phyloP scores from a whole-genome alignment of 2,329 filamentous ascomycete genomes.

The Diaporthe capsici region DNA sequence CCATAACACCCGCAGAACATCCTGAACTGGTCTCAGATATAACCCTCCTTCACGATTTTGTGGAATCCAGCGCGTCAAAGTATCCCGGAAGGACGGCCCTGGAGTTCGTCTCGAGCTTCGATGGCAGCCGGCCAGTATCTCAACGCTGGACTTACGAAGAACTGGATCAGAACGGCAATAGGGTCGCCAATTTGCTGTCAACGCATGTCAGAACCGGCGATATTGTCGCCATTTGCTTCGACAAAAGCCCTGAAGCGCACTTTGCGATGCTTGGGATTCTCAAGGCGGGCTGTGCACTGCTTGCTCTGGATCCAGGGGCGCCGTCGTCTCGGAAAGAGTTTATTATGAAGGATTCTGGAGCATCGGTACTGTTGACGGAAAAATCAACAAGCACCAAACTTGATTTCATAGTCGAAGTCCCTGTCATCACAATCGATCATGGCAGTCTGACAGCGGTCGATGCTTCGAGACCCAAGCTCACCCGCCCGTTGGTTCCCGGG shows the following conservation, averaged over 20 bases:
- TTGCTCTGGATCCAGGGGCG: conserved; percentile 83
- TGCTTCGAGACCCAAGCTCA: conserved; percentile 45
- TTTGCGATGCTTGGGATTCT: conserved; percentile 86
- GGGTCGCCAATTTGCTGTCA: conserved; percentile 76
- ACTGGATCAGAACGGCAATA: conserved; percentile 79
- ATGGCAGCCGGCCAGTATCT: conserved; percentile 59
- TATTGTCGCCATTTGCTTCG: conserved; percentile 83
- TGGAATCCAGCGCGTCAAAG: conserved; percentile 72
- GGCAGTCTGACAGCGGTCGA: conserved; percentile 46
- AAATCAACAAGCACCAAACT: conserved; percentile 43
- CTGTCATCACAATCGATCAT: conserved; percentile 53
- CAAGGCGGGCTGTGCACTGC: conserved; percentile 85
- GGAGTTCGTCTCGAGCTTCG: conserved; percentile 77
- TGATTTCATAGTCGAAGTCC: conserved; percentile 52
- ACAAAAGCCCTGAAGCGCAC: conserved; percentile 88
- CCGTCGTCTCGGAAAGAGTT: conserved; percentile 82
- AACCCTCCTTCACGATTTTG: conserved; percentile 80
- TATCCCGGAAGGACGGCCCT: conserved; percentile 76
- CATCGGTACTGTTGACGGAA: conserved; percentile 74
- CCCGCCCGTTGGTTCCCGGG: conserved; percentile 58
- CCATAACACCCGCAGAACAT: conserved; percentile 74
- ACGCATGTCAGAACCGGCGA: conserved; percentile 65
- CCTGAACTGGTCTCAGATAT: conserved; percentile 70
- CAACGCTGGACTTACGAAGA: conserved; percentile 81
- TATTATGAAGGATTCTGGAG: conserved; percentile 81